Conservation (phyloP, 2,329 filamentous ascomycete species). For the Nemania sp. region DNA sequence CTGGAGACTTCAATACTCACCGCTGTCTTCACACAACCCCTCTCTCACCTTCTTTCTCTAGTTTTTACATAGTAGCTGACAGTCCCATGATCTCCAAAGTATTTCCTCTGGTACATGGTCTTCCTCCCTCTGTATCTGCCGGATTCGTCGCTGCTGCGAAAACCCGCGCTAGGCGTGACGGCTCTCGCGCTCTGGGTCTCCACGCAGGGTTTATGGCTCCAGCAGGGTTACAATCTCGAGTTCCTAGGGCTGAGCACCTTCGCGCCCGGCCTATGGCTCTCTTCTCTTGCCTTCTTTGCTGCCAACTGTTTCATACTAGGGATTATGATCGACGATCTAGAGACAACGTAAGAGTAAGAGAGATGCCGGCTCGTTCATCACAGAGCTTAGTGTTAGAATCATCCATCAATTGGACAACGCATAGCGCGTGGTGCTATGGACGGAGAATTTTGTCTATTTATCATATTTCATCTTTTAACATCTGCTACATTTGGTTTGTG, state of each 20-base stretch:
- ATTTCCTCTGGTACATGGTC: slow-evolving; percentile 97
- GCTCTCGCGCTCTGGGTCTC: slow-evolving; percentile 74
- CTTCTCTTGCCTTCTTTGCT: slow-evolving; percentile 77
- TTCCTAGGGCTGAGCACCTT: slow-evolving; percentile 84
- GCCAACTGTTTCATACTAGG: slow-evolving; percentile 88
- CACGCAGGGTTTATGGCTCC: slow-evolving; percentile 75
- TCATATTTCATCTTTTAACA: slow-evolving; percentile 15
- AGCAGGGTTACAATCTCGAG: slow-evolving; percentile 74
- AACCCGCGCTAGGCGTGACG: slow-evolving; percentile 61
- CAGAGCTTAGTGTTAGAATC: background rate
- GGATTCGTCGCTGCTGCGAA: slow-evolving; percentile 68
- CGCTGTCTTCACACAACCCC: background rate
- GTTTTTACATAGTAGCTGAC: no score
- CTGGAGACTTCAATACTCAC: background rate
- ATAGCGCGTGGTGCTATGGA: background rate
- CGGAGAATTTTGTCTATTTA: slow-evolving; percentile 18
- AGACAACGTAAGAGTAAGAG: background rate
- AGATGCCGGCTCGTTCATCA: background rate
- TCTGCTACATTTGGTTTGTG: slow-evolving; percentile 11
- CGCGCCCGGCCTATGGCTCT: slow-evolving; percentile 77
- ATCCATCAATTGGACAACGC: background rate
- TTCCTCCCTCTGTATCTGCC: slow-evolving; percentile 92
- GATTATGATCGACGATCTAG: slow-evolving; percentile 71
- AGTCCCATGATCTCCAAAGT: no score
- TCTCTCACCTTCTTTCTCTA: background rate